Base-by-base conservation (phyloP, 2,329 filamentous ascomycete species). In the Colletotrichum cuscutae region DNA sequence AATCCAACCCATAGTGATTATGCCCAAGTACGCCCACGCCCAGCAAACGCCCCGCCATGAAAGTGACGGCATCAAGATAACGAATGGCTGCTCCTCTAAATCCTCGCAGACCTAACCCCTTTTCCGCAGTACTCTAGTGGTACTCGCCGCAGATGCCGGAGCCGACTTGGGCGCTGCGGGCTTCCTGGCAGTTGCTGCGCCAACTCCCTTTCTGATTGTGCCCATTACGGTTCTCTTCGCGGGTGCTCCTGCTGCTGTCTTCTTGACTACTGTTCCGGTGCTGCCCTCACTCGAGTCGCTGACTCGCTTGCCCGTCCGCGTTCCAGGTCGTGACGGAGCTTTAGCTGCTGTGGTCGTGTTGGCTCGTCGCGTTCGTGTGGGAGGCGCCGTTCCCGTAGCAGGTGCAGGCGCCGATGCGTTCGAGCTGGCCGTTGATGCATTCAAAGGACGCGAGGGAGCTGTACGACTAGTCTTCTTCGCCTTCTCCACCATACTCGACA, bases 251-350 rank as follows among this genome's bases (percentile, higher is more conserved):
- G 83, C 78, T 13, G 80, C 80, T 3, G 83, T 81, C 79, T 89
- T 92, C 80, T 88, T 88, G 56, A 92, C 86, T 26, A 93, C 90
- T 0, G 92, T 93, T 8, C 89, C 88, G 15, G 88, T 89, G 80
- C 91, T 94, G 5, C 83, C 86, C 68, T 92, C 89, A 76, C 91
- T 93, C 19, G 88, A 86, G 78, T 91, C 91, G 79, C 91, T 93
- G 78, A 84, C 81, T 79, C 89, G 86, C 73, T 87, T 85, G 68
- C 83, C 84, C 46, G 84, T 86, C 72, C 87, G 86, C 42, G 87
- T 88, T 24, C 83, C 82, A 37, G 82, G 80, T 42, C 82, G 80
- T 12, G 81, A 77, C 19, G 79, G 74, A 28, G 75, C 74, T 62
- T 75, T 77, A 42, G 82, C 78, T 24, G 84, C 79, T 35, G 84